A percentile compares a stretch with the other conserved stretches of the same genome.
These are phyloP conservation scores for Endocladia muricata DNA, from an alignment of 31 red algal genomes.

Conservation along the genomic window DNA sequence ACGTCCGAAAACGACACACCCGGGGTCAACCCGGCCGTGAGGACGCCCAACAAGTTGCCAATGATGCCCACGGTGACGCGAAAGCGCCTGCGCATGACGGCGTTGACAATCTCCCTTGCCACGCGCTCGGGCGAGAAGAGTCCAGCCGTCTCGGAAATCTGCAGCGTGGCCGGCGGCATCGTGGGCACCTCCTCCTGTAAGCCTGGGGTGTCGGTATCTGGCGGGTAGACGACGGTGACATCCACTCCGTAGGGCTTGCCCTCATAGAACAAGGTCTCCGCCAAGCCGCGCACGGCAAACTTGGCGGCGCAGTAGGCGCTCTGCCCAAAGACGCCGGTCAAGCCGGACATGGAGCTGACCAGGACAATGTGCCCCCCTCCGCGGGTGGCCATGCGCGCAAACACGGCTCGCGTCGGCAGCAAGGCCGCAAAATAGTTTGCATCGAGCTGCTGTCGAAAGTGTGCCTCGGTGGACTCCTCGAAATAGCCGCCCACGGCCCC, in stretches of 20 bases:
- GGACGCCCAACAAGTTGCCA: slow-evolving; percentile 52
- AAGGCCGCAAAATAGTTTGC: slow-evolving; percentile 69
- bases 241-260: slow-evolving; percentile 62
- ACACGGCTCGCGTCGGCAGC: slow-evolving; percentile 68
- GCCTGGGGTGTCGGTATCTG: slow-evolving; percentile 91
- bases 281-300: slow-evolving; percentile 88
- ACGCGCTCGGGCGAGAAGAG: slow-evolving; percentile 61
- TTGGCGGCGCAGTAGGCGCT: slow-evolving; percentile 79
- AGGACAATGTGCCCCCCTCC: slow-evolving; percentile 65
- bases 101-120: slow-evolving; percentile 43
- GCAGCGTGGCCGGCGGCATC: slow-evolving; percentile 74
- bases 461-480: slow-evolving; percentile 23
- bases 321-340: slow-evolving; percentile 71
- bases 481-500: slow-evolving; percentile 69
- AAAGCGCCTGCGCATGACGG: slow-evolving; percentile 35
- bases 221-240: slow-evolving; percentile 79
- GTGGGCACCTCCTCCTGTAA: slow-evolving; percentile 52
- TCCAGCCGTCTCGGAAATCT: slow-evolving; percentile 69
- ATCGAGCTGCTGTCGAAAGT: slow-evolving; percentile 47
- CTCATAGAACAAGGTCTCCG: slow-evolving; percentile 82
- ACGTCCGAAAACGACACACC: slow-evolving; percentile 32
- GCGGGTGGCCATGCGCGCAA: slow-evolving; percentile 46
- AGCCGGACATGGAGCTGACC: slow-evolving; percentile 71
- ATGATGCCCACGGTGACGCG: slow-evolving; percentile 52
- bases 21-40: slow-evolving; percentile 66